Conservation (phyloP, 2,329 filamentous ascomycete species). For the Pestalotiopsis sp. region DNA sequence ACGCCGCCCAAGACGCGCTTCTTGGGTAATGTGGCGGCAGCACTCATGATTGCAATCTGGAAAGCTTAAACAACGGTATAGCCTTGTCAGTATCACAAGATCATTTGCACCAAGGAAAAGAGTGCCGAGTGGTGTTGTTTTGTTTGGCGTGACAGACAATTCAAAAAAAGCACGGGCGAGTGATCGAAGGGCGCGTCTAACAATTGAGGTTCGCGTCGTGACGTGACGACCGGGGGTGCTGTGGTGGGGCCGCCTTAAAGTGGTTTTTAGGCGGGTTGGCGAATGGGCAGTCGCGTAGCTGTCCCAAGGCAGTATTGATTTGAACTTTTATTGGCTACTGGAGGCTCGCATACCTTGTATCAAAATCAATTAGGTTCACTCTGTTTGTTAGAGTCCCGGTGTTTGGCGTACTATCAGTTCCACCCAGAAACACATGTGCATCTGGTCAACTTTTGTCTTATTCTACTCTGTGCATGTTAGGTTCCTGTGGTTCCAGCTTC, state of each 20-base stretch:
- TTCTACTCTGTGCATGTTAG: too few species aligned
- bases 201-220: constrained; percentile 6
- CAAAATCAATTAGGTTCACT: neutral
- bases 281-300: neutral
- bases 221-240: constrained; percentile 6
- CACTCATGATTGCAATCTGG: constrained; percentile 13
- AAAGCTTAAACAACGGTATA: neutral
- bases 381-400: neutral
- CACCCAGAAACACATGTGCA: too few species aligned
- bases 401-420: too few species aligned
- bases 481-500: too few species aligned
- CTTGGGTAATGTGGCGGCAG: constrained; percentile 60
- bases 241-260: constrained; percentile 3
- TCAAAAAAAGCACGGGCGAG: neutral
- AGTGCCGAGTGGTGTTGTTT: neutral
- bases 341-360: neutral
- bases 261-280: neutral
- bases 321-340: neutral
- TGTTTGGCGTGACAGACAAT: neutral
- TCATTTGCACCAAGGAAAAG: neutral
- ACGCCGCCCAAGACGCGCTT: constrained; percentile 75
- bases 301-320: neutral
- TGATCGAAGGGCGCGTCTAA: constrained; percentile 7
- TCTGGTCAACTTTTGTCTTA: too few species aligned
- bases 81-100: neutral